Evolutionary conservation across 2,329 filamentous ascomycete genomes (phyloP).

Genomic region (Diplodia corticola): DNA sequence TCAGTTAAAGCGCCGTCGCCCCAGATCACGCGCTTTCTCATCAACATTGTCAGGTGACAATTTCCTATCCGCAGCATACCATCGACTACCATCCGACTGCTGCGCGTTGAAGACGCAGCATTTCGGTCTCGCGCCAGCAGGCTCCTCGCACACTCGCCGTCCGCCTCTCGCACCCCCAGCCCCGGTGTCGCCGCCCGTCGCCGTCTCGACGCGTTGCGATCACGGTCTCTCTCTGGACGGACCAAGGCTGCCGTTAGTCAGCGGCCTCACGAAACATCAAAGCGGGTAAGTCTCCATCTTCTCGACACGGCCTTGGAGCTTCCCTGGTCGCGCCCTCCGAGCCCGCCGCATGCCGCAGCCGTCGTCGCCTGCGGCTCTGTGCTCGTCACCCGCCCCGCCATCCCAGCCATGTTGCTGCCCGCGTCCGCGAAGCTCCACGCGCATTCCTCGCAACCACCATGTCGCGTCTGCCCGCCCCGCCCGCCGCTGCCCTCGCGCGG

Average conservation of each 20-base stretch:
- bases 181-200: background rate
- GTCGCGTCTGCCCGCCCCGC: constrained; percentile 19
- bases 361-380: background rate
- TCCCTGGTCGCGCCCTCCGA: background rate
- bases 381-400: background rate
- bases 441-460: constrained; percentile 7
- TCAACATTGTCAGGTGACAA: background rate
- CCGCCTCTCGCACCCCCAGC: background rate
- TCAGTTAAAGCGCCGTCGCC: constrained; percentile 1
- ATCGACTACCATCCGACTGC: constrained; percentile 2
- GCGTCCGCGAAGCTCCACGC: constrained; percentile 14
- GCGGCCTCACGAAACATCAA: constrained; percentile 21
- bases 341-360: background rate
- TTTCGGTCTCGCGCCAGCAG: background rate
- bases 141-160: background rate
- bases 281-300: constrained; percentile 22
- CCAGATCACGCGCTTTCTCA: background rate
- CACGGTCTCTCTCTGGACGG: constrained; percentile 15
- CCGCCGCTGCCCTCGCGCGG: constrained; percentile 8
- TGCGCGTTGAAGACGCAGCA: constrained; percentile 5
- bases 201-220: constrained; percentile 4
- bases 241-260: constrained; percentile 20
- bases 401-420: background rate
- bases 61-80: background rate
- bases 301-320: constrained; percentile 10